A percentile compares a stretch with the other conserved stretches of the same genome.
phyloP scores from a whole-genome alignment of 1,284 basidiomycete species.

The Cryptococcus jaspeensis region DNA sequence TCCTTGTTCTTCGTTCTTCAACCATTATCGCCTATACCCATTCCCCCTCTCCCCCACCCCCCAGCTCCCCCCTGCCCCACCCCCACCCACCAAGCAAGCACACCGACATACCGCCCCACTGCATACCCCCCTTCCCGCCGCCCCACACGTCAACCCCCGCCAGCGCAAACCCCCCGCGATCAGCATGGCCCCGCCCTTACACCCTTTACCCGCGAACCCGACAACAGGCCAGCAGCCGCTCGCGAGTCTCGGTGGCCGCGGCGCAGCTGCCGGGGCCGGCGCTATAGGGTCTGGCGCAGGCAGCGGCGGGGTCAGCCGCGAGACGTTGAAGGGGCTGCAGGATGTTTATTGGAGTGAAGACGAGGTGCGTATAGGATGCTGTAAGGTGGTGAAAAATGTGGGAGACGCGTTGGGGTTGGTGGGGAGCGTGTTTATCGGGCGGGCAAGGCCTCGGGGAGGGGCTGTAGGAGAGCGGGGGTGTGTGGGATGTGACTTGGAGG shows the following conservation, averaged over 20 bases:
- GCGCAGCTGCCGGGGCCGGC: conserved; percentile 17
- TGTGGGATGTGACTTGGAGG: neutral
- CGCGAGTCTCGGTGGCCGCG: conserved; percentile 20
- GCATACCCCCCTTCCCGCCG: neutral
- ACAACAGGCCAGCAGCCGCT: conserved; percentile 47
- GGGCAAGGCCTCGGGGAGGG: neutral
- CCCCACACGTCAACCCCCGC: neutral
- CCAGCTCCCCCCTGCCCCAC: neutral
- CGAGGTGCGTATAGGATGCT: conserved; percentile 56
- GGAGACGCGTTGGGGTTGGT: neutral
- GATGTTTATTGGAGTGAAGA: conserved; percentile 99
- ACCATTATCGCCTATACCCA: conserved; percentile 1
- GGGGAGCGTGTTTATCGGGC: neutral
- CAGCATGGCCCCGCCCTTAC: conserved; percentile 21
- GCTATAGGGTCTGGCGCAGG: conserved; percentile 12
- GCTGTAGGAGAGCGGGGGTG: neutral
- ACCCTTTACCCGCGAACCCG: conserved; percentile 48
- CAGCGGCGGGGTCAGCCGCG: conserved; percentile 46
- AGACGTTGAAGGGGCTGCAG: conserved; percentile 65
- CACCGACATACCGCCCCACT: neutral
- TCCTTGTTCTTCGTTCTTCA: conserved; percentile 6
- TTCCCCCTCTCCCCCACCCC: neutral
- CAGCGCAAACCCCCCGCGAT: neutral
- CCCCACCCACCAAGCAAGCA: neutral
- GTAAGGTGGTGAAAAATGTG: neutral